Evolutionary conservation across 345 rosid genomes (phyloP), one percentile per base, ranked within the genome.

Genomic region (Schrenkiella parvula): DNA sequence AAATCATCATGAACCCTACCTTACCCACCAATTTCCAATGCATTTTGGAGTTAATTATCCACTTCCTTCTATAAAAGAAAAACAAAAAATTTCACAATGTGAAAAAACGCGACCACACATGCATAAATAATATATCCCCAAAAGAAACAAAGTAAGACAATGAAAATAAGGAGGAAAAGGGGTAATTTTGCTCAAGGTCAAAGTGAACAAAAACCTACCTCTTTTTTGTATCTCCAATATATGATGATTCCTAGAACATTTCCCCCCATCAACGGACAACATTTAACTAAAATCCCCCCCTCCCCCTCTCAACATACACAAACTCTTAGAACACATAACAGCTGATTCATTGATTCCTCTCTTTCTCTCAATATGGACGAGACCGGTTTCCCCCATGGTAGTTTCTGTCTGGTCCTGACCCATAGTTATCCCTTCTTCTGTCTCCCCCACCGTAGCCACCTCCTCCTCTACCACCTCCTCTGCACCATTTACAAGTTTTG

Each of bases 331-430:
- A 55, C 66, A 76, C 53, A 69, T 64, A 55, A 55, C 18, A 70
- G 41, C 66, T 53, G 66, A 55, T 63, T 70, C 72, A 32, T 15
- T 37, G 37, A 56, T 39, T 50, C 31, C 21, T 71, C 66, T 69
- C 26, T 66, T 32, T 59, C 72, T 64, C 74, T 86, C 86, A 92
- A 77, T 92, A 95, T 11, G 99, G 99, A 22, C 97, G 93, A 0
- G 96, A 85, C 14, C 98, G 95, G 69, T 89, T 95, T 72, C 98
- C 98, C 59, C 98, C 93, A 77, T 81, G 82, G 61, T 85, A 68
- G 76, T 86, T 87, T 78, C 98, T 88, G 71, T 95, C 95, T 44
- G 98, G 96, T 44, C 99, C 95, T 59, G 96, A 85, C 64, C 88
- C 90, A 68, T 84, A 75, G 62, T 79, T 86, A 65, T 90, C 92